phyloP scores from a whole-genome alignment of 768 basidiomycete genomes.

The Lentinula detonsa region DNA sequence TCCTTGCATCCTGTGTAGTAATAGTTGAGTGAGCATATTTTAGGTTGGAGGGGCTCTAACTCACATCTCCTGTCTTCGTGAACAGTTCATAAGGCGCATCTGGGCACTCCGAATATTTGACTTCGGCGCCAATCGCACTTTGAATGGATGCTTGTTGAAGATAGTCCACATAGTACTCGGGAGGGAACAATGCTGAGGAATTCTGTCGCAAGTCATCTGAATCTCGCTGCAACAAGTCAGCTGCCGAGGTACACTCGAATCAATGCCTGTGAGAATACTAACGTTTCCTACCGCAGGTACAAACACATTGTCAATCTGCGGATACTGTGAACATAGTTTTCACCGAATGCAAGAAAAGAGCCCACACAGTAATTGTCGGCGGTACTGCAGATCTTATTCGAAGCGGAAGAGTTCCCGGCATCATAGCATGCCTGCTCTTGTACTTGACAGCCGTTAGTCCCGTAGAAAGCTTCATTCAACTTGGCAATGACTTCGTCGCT shows the following conservation, averaged over 20 bases:
- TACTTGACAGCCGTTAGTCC: constrained; percentile 42
- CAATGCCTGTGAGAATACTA: not conserved
- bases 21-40: not conserved
- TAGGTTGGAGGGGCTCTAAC: constrained; percentile 7
- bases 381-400: constrained; percentile 41
- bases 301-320: constrained; percentile 40
- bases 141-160: constrained; percentile 29
- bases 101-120: constrained; percentile 43
- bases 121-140: constrained; percentile 47
- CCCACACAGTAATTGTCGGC: constrained; percentile 56
- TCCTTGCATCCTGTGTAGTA: constrained; percentile 41
- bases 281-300: constrained; percentile 41
- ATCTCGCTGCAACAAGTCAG: constrained; percentile 26
- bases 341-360: not conserved
- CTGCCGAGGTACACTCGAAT: not conserved
- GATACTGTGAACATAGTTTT: not conserved
- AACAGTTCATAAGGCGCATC: constrained; percentile 37
- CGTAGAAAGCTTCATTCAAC: constrained; percentile 45
- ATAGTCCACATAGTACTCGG: constrained; percentile 48
- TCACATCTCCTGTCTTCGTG: constrained; percentile 49
- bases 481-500: constrained; percentile 34
- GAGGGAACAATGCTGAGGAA: constrained; percentile 40
- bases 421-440: constrained; percentile 49
- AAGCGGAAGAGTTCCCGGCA: constrained; percentile 39
- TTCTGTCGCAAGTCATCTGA: constrained; percentile 55